Base-by-base conservation (phyloP, 495 filamentous ascomycete genomes). In the Geoglossum glabrum region DNA sequence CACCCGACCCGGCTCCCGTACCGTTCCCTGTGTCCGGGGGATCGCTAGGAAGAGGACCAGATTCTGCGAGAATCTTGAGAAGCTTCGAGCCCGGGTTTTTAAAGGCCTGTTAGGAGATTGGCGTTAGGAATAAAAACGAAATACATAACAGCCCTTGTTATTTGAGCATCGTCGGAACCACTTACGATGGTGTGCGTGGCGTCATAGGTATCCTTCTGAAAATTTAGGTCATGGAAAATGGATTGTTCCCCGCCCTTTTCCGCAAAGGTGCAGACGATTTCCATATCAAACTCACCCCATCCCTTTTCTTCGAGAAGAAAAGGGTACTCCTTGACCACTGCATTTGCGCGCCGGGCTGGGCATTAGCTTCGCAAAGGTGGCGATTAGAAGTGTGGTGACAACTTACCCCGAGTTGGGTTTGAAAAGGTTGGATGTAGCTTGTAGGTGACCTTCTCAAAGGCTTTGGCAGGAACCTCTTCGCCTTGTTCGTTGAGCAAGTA, bases 251-350 rank as follows among this genome's bases (percentile, higher is more conserved):
- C 90, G 21, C 81, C 80, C 70, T 88, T 88, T 70, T 94, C 87
- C 26, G 83, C 79, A n/a, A 79, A 81, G 62, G 77, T 81, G 30
- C 94, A 74, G 55, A 83, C 76, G 61, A 97, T 90, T 27, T 76
- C 73, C 86, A 97, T 90, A 65, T 97, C 93, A 66, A 99, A 99
- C 71, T 99, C 93, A 64, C 93, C 93, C 93, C 93, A 99, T 63
- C 93, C 93, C 69, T 93, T 83, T 69, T 99, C 93, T 56, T 79
- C 72, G 67, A 95, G 92, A 26, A 79, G 78, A 74, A 97, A 99
- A 0, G 92, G 92, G 0, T 87, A 82, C 38, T 82, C 81, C 64
- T 81, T 82, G 74, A 90, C 78, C 7, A 79, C 87, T 94, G 63
- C 57, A 52, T 34, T n/a, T 50, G n/a, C n/a, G n/a, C n/a, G n/a